These are phyloP conservation scores for Polyporus arcularius DNA, from an alignment of 768 basidiomycete genomes.

Conservation along the genomic window DNA sequence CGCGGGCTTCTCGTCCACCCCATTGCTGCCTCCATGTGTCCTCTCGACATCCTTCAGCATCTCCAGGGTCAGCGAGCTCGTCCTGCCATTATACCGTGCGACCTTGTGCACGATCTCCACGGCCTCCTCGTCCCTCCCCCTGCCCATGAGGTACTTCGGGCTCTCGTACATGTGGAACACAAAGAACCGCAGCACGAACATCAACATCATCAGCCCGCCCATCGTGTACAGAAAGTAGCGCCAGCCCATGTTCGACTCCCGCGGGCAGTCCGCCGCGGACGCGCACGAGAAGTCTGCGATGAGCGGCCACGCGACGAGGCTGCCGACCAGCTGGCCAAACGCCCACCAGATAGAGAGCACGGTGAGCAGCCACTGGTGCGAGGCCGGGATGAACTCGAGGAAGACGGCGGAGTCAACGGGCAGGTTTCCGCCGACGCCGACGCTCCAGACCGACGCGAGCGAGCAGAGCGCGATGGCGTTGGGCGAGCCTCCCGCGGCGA, in stretches of 20 bases:
- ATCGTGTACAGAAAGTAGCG: constrained; percentile 73
- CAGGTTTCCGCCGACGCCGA: constrained; percentile 73
- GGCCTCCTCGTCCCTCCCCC: constrained; percentile 61
- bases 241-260: constrained; percentile 68
- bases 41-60: constrained; percentile 37
- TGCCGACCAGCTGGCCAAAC: constrained; percentile 68
- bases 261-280: constrained; percentile 40
- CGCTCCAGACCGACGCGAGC: constrained; percentile 57
- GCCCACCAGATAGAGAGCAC: constrained; percentile 82
- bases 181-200: constrained; percentile 65
- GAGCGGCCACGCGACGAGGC: constrained; percentile 70
- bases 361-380: constrained; percentile 76
- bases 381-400: constrained; percentile 70
- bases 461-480: constrained; percentile 53
- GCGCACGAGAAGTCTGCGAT: constrained; percentile 69
- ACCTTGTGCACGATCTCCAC: constrained; percentile 63
- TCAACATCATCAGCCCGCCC: constrained; percentile 67
- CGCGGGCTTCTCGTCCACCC: constrained; percentile 11
- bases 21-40: not conserved
- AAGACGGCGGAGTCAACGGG: constrained; percentile 80
- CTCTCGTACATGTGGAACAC: constrained; percentile 68
- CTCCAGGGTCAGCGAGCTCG: constrained; percentile 49
- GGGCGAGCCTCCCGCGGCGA: constrained; percentile 60
- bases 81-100: constrained; percentile 60
- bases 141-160: constrained; percentile 72